Base-by-base conservation (phyloP, 805 yeast species). In the Candida jianshihensis region DNA sequence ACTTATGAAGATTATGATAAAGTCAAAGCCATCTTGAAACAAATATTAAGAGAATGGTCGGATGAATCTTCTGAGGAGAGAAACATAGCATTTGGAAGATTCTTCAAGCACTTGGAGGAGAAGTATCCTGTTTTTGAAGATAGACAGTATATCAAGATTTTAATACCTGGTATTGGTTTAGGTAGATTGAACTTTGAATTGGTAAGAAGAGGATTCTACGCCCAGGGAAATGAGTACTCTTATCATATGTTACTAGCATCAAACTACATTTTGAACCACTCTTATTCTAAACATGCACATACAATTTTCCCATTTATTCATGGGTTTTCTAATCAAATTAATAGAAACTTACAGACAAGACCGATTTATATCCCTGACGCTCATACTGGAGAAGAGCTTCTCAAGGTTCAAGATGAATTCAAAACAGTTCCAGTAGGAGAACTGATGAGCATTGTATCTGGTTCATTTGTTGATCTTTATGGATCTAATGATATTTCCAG, bases 401-500 rank as follows among this genome's bases (percentile, higher is more conserved):
- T 48, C 15, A 42, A 47, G 7, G 36, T 68, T 9, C 57, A 60
- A 20, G 36, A 35, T 1, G 42, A 55, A 11, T 48, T 65, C 33
- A 74, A 75, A 0, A 36, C 44, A 0, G 62, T 73, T 2, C 66
- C 68, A 0, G 67, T 66, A 25, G 63, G 53, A 12, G 76, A 75
- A 6, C 54, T 75, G 31, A 74, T 83, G 82, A 73, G 84, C 0
- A 80, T 82, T 71, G 70, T 77, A 1, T 77, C 87, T 0, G 92
- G 92, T 0, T 77, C 84, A 0, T 83, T 83, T 51, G 67, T 69
- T 4, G 88, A 81, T 42, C 57, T 81, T 14, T 80, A 78, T 51
- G 84, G 85, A 0, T 77, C 80, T 3, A 39, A 48, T 6, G 44
- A 41, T 25, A 21, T 50, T 3, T 38, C 46, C 4, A 17, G 25